Evolutionary conservation across 352 stramenopile genomes (phyloP), one percentile per base, ranked within the genome.

Genomic region (Globisporangium cederbergense): DNA sequence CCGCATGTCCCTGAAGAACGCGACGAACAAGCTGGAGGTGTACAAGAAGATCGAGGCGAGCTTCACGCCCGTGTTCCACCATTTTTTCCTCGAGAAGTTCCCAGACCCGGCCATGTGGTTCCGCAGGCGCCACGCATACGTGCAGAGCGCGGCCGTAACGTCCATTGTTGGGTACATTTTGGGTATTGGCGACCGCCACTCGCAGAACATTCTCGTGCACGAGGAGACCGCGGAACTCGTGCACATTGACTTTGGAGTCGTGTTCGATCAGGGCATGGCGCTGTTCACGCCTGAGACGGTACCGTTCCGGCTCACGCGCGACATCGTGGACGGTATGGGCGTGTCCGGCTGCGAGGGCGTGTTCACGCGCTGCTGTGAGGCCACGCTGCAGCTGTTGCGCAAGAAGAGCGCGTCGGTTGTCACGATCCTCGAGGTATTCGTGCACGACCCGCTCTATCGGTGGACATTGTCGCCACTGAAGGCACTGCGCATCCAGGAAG

Each of bases 221-320:
- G 83, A 98, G 51, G 91, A 90, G 42, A 99, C 96, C 2, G 97
- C 91, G 11, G 97, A 99, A 76, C 78, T 99, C 34, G 95, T 99
- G 43, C 98, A 99, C 72, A 99, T 99, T 71, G 98, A 99, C 77
- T 99, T 99, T 83, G 98, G 98, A 10, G 97, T 99, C 49, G 96
- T 99, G 11, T 99, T 99, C 82, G 98, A 99, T 66, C 97, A 99
- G 67, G 88, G 86, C 7, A 93, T 96, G 86, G 84, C 83, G 62
- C 73, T 99, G 4, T 88, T 85, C 60, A 98, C 91, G 22, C 98
- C 98, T 1, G 98, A 99, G 79, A 97, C 87, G 1, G 96, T 99
- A 43, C 98, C 98, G 13, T 99, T 99, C 76, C 96, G 98, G 20
- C 85, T 99, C 5, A 99, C 97, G 18, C 84, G 97, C 14, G 98